Percentiles rank a stretch among this genome's conserved stretches.
These are phyloP conservation scores for Neurospora sp. DNA, from an alignment of 2,329 filamentous ascomycete species.

Conservation along the genomic window DNA sequence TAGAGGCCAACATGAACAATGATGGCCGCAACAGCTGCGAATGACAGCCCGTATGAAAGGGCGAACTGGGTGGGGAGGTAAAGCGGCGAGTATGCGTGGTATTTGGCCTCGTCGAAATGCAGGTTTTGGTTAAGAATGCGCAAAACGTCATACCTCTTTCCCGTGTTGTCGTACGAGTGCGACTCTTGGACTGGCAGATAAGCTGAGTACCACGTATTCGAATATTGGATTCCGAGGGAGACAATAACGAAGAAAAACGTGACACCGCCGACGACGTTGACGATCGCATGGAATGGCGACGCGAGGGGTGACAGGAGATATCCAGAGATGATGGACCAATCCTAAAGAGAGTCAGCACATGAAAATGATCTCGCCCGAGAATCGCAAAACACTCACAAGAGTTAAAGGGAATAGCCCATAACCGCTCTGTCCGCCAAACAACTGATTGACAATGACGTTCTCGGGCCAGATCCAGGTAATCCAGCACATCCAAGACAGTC, in stretches of 20 bases:
- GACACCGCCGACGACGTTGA: constrained; percentile 44
- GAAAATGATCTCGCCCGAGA: background rate
- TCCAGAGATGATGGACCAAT: constrained; percentile 34
- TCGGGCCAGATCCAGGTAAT: constrained; percentile 38
- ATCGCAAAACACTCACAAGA: constrained; percentile 15
- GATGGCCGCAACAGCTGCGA: constrained; percentile 56
- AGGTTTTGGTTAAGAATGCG: constrained; percentile 47
- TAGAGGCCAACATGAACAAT: constrained; percentile 47
- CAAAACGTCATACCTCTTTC: constrained; percentile 47
- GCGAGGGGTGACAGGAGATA: constrained; percentile 40
- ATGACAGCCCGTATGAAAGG: constrained; percentile 52
- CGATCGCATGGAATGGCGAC: constrained; percentile 46
- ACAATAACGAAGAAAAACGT: constrained; percentile 45
- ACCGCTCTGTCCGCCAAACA: constrained; percentile 34
- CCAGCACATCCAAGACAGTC: constrained; percentile 33
- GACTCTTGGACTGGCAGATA: constrained; percentile 54
- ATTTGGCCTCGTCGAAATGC: constrained; percentile 51
- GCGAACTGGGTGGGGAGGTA: constrained; percentile 55
- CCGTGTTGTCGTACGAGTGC: constrained; percentile 56
- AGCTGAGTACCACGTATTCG: constrained; percentile 45
- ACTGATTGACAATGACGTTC: constrained; percentile 33
- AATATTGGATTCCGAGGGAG: constrained; percentile 50
- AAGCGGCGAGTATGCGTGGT: constrained; percentile 55
- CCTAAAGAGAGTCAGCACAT: constrained; percentile 13
- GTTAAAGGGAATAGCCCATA: constrained; percentile 29